Conservation (phyloP, 139 green algal species). For the Micractinium sp. region DNA sequence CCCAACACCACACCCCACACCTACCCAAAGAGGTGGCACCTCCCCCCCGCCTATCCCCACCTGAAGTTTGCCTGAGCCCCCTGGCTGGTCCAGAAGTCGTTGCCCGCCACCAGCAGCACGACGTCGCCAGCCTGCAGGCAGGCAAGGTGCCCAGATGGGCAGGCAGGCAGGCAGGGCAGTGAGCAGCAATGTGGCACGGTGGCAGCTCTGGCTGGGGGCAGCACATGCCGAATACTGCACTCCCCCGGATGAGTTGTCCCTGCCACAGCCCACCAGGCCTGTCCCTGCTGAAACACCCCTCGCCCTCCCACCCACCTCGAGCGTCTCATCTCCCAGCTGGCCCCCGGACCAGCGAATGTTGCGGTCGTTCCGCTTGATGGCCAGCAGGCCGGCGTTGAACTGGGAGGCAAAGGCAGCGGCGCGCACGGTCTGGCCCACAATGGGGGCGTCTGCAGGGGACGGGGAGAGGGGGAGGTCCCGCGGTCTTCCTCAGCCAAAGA, state of each 20-base stretch:
- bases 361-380: slow-evolving; percentile 63
- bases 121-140: slow-evolving; percentile 58
- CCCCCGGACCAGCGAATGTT: slow-evolving; percentile 27
- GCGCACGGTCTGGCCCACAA: slow-evolving; percentile 50
- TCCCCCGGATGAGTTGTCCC: too few species aligned
- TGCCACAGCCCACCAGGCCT: neutral
- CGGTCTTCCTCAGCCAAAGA: neutral
- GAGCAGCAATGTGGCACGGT: neutral
- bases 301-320: slow-evolving; percentile 33
- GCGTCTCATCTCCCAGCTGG: slow-evolving; percentile 67
- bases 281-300: neutral
- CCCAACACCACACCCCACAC: neutral
- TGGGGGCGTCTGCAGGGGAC: neutral
- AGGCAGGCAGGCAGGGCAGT: neutral
- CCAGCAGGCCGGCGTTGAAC: slow-evolving; percentile 71
- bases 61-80: slow-evolving; percentile 21
- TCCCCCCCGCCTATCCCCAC: neutral
- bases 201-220: neutral
- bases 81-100: slow-evolving; percentile 44
- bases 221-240: neutral
- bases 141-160: neutral
- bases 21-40: neutral
- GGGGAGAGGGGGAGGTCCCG: neutral
- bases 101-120: slow-evolving; percentile 60
- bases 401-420: slow-evolving; percentile 54